Evolutionary conservation across 2,329 filamentous ascomycete genomes (phyloP), one percentile per base, ranked within the genome.

Genomic region (Alternaria viburni): DNA sequence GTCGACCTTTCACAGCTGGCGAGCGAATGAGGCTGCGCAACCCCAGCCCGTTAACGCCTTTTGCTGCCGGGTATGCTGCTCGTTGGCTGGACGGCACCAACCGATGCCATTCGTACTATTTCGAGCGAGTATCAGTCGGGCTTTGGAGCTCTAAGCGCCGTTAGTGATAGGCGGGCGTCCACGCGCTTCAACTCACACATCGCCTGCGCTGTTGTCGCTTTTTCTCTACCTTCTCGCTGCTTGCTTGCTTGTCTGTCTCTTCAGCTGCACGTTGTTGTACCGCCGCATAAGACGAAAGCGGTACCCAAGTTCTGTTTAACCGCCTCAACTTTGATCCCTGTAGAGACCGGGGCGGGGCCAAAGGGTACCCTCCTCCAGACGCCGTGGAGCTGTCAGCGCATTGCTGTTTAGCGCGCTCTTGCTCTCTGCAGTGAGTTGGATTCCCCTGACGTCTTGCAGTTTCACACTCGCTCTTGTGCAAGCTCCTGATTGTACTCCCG

Each of bases 301-400:
- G 79, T 76, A 79, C 79, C 83, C 81, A 81, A 81, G 55, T 67
- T 64, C 65, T 71, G 67, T 76, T 69, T 74, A 71, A 70, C 71
- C 71, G 77, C 70, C 65, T 62, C 59, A 71, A 65, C 70, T 61
- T 58, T 68, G 50, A 76, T 70, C 77, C 77, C 73, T 74, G 74
- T 75, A 70, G 74, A 73, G 26, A 46, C 72, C 72, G 72, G 70
- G 74, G 79, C 74, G 79, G 79, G 77, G 78, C 77, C 72, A 72
- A 69, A 73, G 67, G 68, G 76, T 77, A 79, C 74, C 75, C 71
- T 72, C 70, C 73, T 74, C 73, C 69, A 77, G 68, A 75, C 74
- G 75, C 76, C 74, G 72, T 75, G 74, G 71, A 78, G 70, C 74
- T 74, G 69, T 69, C 70, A 68, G 72, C 73, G 72, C 72, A 71